Base-by-base conservation (phyloP, 1,139 yeast species). In the Pichia sp. region DNA sequence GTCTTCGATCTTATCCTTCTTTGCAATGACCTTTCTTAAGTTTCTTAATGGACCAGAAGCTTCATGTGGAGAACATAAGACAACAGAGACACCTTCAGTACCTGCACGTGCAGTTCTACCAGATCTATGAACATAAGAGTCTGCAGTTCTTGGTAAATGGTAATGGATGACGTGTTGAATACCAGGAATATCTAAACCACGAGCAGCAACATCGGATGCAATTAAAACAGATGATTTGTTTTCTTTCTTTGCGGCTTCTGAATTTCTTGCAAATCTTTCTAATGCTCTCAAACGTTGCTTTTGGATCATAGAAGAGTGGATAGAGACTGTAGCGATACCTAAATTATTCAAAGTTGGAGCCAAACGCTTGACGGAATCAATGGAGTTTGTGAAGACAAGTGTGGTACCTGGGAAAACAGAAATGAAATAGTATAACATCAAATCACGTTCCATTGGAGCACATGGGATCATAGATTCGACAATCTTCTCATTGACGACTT, bases 71-170 rank as follows among this genome's bases (percentile, higher is more conserved):
- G 96, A 86, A 59, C 97, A 90, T 48, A 93, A 73, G 77, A 90
- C 82, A 34, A 94, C 84, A 2, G 97, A 85, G 18, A 93, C 96
- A 72, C 99, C 99, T 63, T 88, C 94, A 46, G 77, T 79, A 0
- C 94, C 93, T 2, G 96, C 97, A 73, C 99, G 85, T 0, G 96
- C 99, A 19, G 99, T 94, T 76, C 99, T 83, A 53, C 99, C 99
- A 2, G 97, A 88, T 66, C 99, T 78, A 68, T 93, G 99, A 55
- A 93, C 84, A 63, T 93, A 93, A 47, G 90, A 82, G 64, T 94
- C 99, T 0, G 98, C 98, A 10, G 96, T 77, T 54, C 98, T 76
- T 11, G 99, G 99, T 53, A 94, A 73, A 67, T 93, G 98, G 62
- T 93, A 93, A 65, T 93, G 99, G 14, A 93, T 89, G 37, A 94